Conservation (phyloP, 257 asterid species). For the Vinca minor region DNA sequence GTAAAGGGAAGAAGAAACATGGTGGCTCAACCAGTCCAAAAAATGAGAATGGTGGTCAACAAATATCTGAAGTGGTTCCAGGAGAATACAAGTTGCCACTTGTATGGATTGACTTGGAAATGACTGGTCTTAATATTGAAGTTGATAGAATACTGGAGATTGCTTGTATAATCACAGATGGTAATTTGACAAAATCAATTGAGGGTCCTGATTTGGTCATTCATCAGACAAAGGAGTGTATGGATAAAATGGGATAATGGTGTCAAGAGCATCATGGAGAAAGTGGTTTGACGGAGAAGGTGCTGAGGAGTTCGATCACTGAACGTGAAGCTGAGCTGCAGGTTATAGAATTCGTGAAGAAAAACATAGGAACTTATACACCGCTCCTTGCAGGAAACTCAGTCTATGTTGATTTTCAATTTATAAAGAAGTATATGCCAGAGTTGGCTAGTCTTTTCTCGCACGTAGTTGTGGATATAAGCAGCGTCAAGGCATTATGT, state of each 20-base stretch:
- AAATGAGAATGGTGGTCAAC: constrained; percentile 23
- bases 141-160: constrained; percentile 83
- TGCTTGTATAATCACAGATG: constrained; percentile 91
- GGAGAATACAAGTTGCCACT: constrained; percentile 67
- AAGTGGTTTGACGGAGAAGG: constrained; percentile 89
- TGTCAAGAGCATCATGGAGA: constrained; percentile 82
- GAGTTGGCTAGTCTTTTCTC: constrained; percentile 81
- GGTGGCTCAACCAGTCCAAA: constrained; percentile 17
- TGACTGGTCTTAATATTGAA: constrained; percentile 90
- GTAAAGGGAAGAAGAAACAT: constrained; percentile 25
- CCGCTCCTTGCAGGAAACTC: constrained; percentile 92
- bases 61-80: constrained; percentile 20
- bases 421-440: constrained; percentile 91
- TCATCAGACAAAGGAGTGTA: constrained; percentile 69
- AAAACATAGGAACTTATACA: constrained; percentile 45
- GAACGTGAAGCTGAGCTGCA: constrained; percentile 84
- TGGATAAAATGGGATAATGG: constrained; percentile 94
- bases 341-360: constrained; percentile 86
- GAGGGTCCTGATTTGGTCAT: constrained; percentile 97
- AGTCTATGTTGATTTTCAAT: constrained; percentile 67
- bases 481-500: constrained; percentile 81
- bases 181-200: constrained; percentile 57
- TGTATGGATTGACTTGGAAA: constrained; percentile 96
- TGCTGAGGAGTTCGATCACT: constrained; percentile 61
- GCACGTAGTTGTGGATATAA: constrained; percentile 86